Base-by-base conservation (phyloP, 2,329 filamentous ascomycete species). In the Helminthosporium solani region DNA sequence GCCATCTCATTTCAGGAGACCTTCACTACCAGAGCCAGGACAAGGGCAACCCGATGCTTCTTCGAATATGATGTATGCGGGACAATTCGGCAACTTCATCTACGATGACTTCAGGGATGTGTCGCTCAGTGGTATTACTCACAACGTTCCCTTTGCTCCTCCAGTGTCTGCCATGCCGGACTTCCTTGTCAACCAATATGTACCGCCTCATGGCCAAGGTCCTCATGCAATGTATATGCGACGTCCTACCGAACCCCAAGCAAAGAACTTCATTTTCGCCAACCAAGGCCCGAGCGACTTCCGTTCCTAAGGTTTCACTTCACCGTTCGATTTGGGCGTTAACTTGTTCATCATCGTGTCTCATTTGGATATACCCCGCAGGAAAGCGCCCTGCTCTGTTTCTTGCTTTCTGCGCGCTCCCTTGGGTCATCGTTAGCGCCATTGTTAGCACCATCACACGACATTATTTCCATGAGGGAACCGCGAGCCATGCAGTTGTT, bases 211-310 rank as follows among this genome's bases (percentile, higher is more conserved):
- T 14, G 68, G 67, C n/a, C 51, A 66, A 3, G 73, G 60, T 37
- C 42, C 70, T 35, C 55, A 64, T 37, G 57, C 54, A 38, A 56
- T 56, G 11, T 38, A 63, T 11, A 46, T 62, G 28, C 63, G 61
- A n/a, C 58, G 59, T 25, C 52, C 58, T 19, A 54, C 52, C 7
- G 66, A 68, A 43, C 58, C 61, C n/a, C 58, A 67, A 49, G 54
- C 70, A 2, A 77, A 75, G 60, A 74, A 66, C 46, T 78, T 74
- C 53, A 73, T 73, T 14, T 78, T 78, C 45, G 71, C 73, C 36
- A 76, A 76, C 39, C 71, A 74, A 46, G 71, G 70, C 8, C 73
- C 74, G 1, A 64, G 68, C 48, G 70, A 75, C 52, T 77, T 75
- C 53, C 44, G 47, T 23, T 39, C 40, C 38, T 52, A 18, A 42